These are phyloP conservation scores for Talaromyces nanjingensis DNA, from an alignment of 495 filamentous ascomycete species.

Conservation along the genomic window DNA sequence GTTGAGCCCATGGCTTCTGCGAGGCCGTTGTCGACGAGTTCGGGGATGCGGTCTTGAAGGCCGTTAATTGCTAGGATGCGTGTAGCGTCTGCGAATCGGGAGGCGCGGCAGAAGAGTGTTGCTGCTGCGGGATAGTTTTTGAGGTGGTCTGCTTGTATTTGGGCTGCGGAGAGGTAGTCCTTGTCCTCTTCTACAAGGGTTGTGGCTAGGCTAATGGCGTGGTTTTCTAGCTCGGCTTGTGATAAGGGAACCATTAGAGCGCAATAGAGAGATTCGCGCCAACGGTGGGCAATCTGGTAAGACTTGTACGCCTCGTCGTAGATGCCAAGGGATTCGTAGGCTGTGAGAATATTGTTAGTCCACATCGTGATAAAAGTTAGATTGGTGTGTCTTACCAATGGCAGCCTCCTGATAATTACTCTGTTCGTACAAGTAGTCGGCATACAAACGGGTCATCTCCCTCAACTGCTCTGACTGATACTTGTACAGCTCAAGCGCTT, in stretches of 20 bases:
- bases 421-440: conserved; percentile 62
- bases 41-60: conserved; percentile 37
- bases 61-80: conserved; percentile 53
- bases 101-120: conserved; percentile 71
- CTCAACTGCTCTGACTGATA: conserved; percentile 60
- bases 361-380: neutral
- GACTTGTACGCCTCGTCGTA: conserved; percentile 65
- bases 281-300: conserved; percentile 75
- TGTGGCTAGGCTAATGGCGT: conserved; percentile 62
- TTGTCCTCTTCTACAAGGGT: conserved; percentile 75
- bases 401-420: conserved; percentile 81
- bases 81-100: conserved; percentile 76
- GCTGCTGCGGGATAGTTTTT: conserved; percentile 59
- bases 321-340: conserved; percentile 78
- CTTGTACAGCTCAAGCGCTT: conserved; percentile 74
- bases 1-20: conserved; percentile 67
- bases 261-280: conserved; percentile 81
- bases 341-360: conserved; percentile 23
- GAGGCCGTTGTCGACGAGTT: conserved; percentile 68
- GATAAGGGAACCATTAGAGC: conserved; percentile 61
- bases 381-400: conserved; percentile 36
- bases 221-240: conserved; percentile 46
- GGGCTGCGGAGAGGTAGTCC: conserved; percentile 72
- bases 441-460: conserved; percentile 67
- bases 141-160: conserved; percentile 75